These are phyloP conservation scores for Russula sp. DNA, from an alignment of 768 basidiomycete genomes.

Conservation along the genomic window DNA sequence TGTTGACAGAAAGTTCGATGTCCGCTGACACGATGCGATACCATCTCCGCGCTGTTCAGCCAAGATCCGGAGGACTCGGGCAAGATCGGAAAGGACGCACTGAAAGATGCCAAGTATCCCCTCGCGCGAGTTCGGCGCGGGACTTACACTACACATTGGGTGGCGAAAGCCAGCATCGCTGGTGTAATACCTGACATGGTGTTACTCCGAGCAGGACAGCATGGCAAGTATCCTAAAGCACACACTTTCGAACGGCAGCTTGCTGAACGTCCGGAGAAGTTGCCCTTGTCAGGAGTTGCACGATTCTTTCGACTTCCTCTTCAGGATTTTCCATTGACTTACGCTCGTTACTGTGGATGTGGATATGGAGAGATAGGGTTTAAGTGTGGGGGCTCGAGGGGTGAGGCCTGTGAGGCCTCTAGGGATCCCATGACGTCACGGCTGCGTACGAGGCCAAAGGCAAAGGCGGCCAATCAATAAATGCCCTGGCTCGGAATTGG, in stretches of 20 bases:
- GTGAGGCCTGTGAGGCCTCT: too few relatives aligned
- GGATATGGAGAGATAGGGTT: too few relatives aligned
- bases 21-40: background rate
- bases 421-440: background rate
- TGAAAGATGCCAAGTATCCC: slow-evolving; percentile 52
- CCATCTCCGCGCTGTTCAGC: background rate
- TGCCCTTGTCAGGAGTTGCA: background rate
- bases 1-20: background rate
- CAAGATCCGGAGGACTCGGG: background rate
- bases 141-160: slow-evolving; percentile 44
- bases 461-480: too few relatives aligned
- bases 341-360: background rate
- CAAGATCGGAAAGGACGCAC: slow-evolving; percentile 28
- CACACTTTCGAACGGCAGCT: background rate
- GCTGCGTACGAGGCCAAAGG: too few relatives aligned
- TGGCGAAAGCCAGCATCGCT: slow-evolving; percentile 51
- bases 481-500: too few relatives aligned
- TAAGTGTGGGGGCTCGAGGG: background rate
- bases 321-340: background rate
- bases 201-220: background rate
- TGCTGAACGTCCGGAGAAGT: slow-evolving; percentile 6
- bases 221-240: background rate
- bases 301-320: background rate
- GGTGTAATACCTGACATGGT: slow-evolving; percentile 38
- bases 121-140: slow-evolving; percentile 45